Conservation (phyloP, 805 yeast genomes). For the Tetrapisispora fleetii region DNA sequence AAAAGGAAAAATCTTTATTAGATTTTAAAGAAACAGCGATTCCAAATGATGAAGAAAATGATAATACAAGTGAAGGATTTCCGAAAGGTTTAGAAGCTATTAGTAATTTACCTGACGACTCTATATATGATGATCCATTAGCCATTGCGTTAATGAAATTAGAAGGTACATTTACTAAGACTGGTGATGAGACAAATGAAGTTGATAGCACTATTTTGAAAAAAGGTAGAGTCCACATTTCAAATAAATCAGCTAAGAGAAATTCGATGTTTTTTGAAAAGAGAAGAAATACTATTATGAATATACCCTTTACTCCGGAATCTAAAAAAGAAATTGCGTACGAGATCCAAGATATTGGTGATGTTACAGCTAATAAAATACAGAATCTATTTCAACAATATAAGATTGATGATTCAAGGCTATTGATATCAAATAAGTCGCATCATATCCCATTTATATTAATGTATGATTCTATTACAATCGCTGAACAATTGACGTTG, state of each 20-base stretch:
- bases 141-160: conserved; percentile 64
- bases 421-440: conserved; percentile 27
- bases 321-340: conserved; percentile 4
- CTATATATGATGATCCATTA: conserved; percentile 57
- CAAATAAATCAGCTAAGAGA: conserved; percentile 12
- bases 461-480: conserved; percentile 51
- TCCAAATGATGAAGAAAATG: not conserved
- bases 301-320: conserved; percentile 28
- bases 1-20: not conserved
- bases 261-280: conserved; percentile 29
- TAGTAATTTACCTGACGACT: conserved; percentile 79
- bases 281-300: conserved; percentile 32
- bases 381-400: conserved; percentile 20
- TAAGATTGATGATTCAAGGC: conserved; percentile 18
- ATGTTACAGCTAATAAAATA: conserved; percentile 11
- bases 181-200: conserved; percentile 7
- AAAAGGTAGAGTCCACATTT: not conserved
- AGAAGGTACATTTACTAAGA: conserved; percentile 47
- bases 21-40: conserved; percentile 2
- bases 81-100: conserved; percentile 34
- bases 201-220: conserved; percentile 6
- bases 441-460: conserved; percentile 77
- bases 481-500: conserved; percentile 76
- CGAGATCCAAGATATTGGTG: conserved; percentile 1
- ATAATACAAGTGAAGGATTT: conserved; percentile 1